Evolutionary conservation across 805 yeast genomes (phyloP), one percentile per base, ranked within the genome.

Genomic region (Kluyveromyces aestuarii): DNA sequence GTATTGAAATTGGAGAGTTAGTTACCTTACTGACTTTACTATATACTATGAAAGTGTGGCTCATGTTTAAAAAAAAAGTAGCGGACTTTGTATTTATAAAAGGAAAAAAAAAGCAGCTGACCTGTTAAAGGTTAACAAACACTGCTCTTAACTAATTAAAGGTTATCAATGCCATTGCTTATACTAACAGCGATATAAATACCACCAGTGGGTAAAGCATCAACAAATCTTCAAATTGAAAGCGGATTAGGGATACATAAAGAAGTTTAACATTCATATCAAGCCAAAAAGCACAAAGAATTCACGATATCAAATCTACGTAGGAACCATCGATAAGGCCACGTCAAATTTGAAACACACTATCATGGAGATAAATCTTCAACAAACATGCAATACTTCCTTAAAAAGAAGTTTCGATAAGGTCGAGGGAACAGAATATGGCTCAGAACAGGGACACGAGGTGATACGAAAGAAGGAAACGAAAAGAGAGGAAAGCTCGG

Each of bases 331-430:
- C 14, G 35, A 30, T 30, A 3, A 21, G 25, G 6, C 25, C 25
- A 21, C 25, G 25, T 21, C 25, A 6, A 21, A 30, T 10, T 30
- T 30, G 14, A 5, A 10, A 13, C 11, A 30, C 14, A 8, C 11
- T 30, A 43, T 8, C 8, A 43, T 43, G 45, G 45, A 35, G 45
- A 14, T 43, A 9, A 36, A 43, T 21, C 45, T 43, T 16, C 45
- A 43, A 10, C 45, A 43, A 19, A 33, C 45, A 7, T 43, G 45
- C 39, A 43, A 27, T 14, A 37, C 45, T 17, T 11, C 38, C 8
- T 30, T 43, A 35, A 43, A 43, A 17, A 6, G 45, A 16, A 21
- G 27, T 11, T 43, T 43, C 39, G 45, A 36, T 11, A 21, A 33
- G 13, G 11, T 37, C 6, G 39, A 18, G 8, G 39, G 36, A 11